A percentile compares a stretch with the other conserved stretches of the same genome.
These are phyloP conservation scores for Hyaloscypha hepaticicola DNA, from an alignment of 495 filamentous ascomycete genomes.

Conservation along the genomic window DNA sequence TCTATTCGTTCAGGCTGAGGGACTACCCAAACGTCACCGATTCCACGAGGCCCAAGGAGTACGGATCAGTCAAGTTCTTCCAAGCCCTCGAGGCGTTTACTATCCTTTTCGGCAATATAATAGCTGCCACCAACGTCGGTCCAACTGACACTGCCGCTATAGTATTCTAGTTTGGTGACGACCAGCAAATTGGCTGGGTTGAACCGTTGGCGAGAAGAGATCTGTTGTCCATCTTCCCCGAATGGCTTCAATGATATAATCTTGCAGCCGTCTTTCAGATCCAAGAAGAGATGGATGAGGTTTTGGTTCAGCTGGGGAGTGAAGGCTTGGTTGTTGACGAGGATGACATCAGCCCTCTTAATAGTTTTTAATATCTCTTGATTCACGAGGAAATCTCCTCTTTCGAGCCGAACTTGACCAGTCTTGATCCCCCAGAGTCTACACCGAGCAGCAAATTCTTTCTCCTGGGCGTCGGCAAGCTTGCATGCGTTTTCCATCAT, in stretches of 20 bases:
- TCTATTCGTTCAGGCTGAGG: background rate
- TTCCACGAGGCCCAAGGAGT: background rate
- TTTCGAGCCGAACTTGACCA: conserved; percentile 76
- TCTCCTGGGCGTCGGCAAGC: conserved; percentile 79
- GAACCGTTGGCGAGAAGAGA: conserved; percentile 65
- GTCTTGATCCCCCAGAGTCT: conserved; percentile 83
- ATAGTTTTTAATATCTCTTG: conserved; percentile 67
- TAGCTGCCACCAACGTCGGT: conserved; percentile 79
- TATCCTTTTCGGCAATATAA: conserved; percentile 84
- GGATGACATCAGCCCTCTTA: conserved; percentile 82
- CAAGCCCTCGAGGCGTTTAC: conserved; percentile 27
- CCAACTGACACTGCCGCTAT: conserved; percentile 86
- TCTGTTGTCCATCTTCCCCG: conserved; percentile 67
- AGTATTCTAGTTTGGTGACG: conserved; percentile 67
- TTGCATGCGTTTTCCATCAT: conserved; percentile 86
- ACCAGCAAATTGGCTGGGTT: conserved; percentile 79
- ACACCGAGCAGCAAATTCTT: conserved; percentile 81
- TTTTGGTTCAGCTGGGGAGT: conserved; percentile 80
- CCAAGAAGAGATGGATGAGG: conserved; percentile 86
- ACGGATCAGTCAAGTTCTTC: conserved; percentile 5
- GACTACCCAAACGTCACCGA: conserved; percentile 13
- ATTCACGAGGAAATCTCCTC: conserved; percentile 81
- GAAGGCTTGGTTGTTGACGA: conserved; percentile 98
- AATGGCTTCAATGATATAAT: conserved; percentile 85
- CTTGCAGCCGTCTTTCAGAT: conserved; percentile 87